phyloP scores from a whole-genome alignment of 2,329 filamentous ascomycete genomes.

The Emmonsia crescens region DNA sequence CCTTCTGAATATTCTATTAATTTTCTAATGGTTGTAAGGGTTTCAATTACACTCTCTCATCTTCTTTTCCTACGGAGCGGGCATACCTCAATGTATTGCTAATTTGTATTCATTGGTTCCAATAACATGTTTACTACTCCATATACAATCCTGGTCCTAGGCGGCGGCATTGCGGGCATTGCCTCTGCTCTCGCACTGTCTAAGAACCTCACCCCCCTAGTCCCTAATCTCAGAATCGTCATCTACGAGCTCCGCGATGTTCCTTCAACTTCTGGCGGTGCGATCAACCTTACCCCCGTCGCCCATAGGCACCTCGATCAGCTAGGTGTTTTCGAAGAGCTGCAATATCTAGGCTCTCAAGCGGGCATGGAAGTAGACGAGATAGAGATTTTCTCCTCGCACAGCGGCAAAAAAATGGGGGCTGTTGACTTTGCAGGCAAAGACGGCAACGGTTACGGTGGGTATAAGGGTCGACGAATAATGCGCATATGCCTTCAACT shows the following conservation, averaged over 20 bases:
- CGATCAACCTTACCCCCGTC: slow-evolving; percentile 36
- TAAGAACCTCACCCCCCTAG: slow-evolving; percentile 10
- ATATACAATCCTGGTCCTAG: slow-evolving; percentile 14
- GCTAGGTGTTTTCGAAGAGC: slow-evolving; percentile 29
- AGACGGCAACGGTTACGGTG: slow-evolving; percentile 27
- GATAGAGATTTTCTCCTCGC: slow-evolving; percentile 32
- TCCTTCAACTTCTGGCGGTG: slow-evolving; percentile 34
- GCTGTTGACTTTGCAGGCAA: slow-evolving; percentile 29
- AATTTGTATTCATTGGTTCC: not conserved
- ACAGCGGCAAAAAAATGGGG: slow-evolving; percentile 29
- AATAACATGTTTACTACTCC: not conserved
- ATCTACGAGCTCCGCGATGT: slow-evolving; percentile 32
- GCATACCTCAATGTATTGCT: not conserved
- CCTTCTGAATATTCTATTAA: too few species aligned
- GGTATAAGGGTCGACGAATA: slow-evolving; percentile 32
- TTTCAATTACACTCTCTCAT: not conserved
- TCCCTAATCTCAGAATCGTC: slow-evolving; percentile 21
- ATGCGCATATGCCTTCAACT: slow-evolving; percentile 33
- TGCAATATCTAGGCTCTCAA: slow-evolving; percentile 29
- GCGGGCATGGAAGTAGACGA: slow-evolving; percentile 31
- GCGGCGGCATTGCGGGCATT: slow-evolving; percentile 15
- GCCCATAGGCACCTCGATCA: slow-evolving; percentile 34
- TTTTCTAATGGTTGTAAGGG: not conserved
- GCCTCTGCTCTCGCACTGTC: slow-evolving; percentile 15
- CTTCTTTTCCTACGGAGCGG: not conserved